phyloP scores from a whole-genome alignment of 1,284 basidiomycete genomes.

The Jaminaea rosea region DNA sequence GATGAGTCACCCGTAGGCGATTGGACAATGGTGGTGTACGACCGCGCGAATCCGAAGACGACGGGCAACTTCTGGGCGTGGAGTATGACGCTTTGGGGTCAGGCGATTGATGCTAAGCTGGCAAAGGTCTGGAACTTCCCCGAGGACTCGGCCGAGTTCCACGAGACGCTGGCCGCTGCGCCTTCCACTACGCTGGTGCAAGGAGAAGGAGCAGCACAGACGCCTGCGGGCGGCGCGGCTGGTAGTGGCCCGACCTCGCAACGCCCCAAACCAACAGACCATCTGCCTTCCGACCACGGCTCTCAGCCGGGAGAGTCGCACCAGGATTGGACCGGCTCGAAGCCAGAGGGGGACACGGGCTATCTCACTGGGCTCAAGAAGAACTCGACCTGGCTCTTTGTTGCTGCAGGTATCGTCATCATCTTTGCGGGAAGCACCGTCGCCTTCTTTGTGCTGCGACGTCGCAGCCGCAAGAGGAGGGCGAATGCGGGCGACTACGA shows the following conservation, averaged over 20 bases:
- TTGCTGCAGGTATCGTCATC: slow-evolving; percentile 61
- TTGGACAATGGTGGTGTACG: slow-evolving; percentile 72
- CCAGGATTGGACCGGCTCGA: slow-evolving; percentile 44
- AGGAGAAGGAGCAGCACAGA: too few relatives aligned
- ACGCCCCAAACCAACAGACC: slow-evolving; percentile 73
- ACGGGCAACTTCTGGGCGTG: slow-evolving; percentile 77
- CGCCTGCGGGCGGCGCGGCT: slow-evolving; percentile 29
- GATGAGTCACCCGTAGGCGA: slow-evolving; percentile 84
- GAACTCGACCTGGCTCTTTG: slow-evolving; percentile 75
- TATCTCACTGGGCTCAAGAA: slow-evolving; percentile 72
- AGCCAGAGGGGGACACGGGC: slow-evolving; percentile 61
- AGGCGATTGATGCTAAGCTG: slow-evolving; percentile 64
- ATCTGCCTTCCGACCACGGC: slow-evolving; percentile 77
- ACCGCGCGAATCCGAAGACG: slow-evolving; percentile 57
- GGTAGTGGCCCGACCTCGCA: slow-evolving; percentile 50
- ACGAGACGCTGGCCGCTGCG: slow-evolving; percentile 54
- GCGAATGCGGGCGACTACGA: slow-evolving; percentile 55
- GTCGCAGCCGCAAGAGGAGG: slow-evolving; percentile 52
- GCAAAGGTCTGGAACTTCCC: slow-evolving; percentile 50
- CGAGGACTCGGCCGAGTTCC: slow-evolving; percentile 29
- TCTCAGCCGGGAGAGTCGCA: slow-evolving; percentile 44
- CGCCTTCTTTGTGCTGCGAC: slow-evolving; percentile 54
- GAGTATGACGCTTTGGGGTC: slow-evolving; percentile 89
- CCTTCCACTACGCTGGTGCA: slow-evolving; percentile 24
- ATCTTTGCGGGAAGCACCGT: slow-evolving; percentile 64